Base-by-base conservation (phyloP, 176 grass and related monocot species). In the Ananas comosus region DNA sequence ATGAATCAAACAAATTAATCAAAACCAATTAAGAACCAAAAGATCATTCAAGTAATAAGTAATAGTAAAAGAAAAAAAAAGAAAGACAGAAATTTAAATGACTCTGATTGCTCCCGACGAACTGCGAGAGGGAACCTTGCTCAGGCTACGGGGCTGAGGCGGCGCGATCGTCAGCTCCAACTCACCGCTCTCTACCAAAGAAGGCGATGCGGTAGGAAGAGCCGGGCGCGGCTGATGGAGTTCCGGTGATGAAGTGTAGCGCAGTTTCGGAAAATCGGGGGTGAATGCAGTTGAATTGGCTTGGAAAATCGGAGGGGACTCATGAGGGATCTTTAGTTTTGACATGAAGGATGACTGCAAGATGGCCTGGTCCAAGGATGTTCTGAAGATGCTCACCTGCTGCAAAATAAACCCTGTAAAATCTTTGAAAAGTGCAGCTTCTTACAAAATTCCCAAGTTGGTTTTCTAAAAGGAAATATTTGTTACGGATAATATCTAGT, bases 101-200 rank as follows among this genome's bases (percentile, higher is more conserved):
- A 75, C 72, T 19, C 19, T 75, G 48, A 75, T 65, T 12, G 48
- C 61, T 14, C 13, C 48, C n/a, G 49, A 59, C 47, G 14, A 59
- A 13, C 72, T 13, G 13, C 65, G 63, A 12, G 59, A 18, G 11
- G 72, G 52, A 25, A 75, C 63, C 49, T 75, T 66, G n/a, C 18
- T 17, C 22, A 53, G 9, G 9, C 17, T 51, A 3, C 29, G 59
- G 11, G 72, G 72, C 72, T 28, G 18, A 9, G 72, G 61, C 5
- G 63, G 72, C 17, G 61, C 72, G 17, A 75, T 75, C 47, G 61
- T 75, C 13, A 75, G 63, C 64, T 66, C 63, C 73, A 76, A 22
- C 11, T 76, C 73, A 19, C 22, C 51, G 23, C 24, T 18, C 47
- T 76, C 50, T 67, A 23, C 27, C 21, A 5, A 24, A 11, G 33